Percentiles rank a stretch among this genome's conserved stretches.
Conservation (phyloP, 2,329 filamentous ascomycete species). For the Neofusicoccum parvum region DNA sequence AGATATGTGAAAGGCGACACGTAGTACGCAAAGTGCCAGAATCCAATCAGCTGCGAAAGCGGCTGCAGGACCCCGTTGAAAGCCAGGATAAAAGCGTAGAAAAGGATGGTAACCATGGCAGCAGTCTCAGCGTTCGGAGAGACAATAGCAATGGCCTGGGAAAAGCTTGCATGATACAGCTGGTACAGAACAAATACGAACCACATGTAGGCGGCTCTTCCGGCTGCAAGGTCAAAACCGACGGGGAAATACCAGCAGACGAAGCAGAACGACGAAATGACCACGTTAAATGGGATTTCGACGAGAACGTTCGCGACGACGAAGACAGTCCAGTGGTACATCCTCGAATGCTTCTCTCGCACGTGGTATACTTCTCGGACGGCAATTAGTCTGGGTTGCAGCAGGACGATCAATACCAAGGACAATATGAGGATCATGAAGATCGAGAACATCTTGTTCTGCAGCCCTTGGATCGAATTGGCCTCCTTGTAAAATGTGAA, state of each 20-base stretch:
- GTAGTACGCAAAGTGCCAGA: slow-evolving; percentile 79
- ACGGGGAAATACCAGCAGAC: slow-evolving; percentile 67
- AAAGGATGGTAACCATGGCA: slow-evolving; percentile 62
- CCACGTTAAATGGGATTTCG: slow-evolving; percentile 67
- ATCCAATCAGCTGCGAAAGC: slow-evolving; percentile 62
- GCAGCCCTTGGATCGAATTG: slow-evolving; percentile 44
- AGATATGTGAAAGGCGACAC: slow-evolving; percentile 69
- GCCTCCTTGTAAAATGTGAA: slow-evolving; percentile 48
- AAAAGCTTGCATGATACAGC: slow-evolving; percentile 72
- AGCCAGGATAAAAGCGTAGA: slow-evolving; percentile 61
- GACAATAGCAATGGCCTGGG: slow-evolving; percentile 72
- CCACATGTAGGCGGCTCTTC: slow-evolving; percentile 66
- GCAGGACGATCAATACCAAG: slow-evolving; percentile 52
- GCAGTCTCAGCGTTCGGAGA: slow-evolving; percentile 71
- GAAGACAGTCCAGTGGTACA: slow-evolving; percentile 76
- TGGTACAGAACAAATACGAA: slow-evolving; percentile 68
- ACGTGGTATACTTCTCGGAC: slow-evolving; percentile 62
- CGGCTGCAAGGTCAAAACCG: slow-evolving; percentile 43
- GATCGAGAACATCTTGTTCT: slow-evolving; percentile 51
- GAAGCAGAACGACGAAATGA: slow-evolving; percentile 65
- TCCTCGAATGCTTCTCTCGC: slow-evolving; percentile 65
- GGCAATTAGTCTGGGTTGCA: slow-evolving; percentile 62
- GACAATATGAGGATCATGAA: slow-evolving; percentile 53
- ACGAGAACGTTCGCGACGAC: slow-evolving; percentile 71
- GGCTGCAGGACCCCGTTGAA: slow-evolving; percentile 67